Percentiles rank a stretch among this genome's conserved stretches.
Evolutionary conservation across 345 rosid genomes (phyloP).

Genomic region (Murraya koenigii): DNA sequence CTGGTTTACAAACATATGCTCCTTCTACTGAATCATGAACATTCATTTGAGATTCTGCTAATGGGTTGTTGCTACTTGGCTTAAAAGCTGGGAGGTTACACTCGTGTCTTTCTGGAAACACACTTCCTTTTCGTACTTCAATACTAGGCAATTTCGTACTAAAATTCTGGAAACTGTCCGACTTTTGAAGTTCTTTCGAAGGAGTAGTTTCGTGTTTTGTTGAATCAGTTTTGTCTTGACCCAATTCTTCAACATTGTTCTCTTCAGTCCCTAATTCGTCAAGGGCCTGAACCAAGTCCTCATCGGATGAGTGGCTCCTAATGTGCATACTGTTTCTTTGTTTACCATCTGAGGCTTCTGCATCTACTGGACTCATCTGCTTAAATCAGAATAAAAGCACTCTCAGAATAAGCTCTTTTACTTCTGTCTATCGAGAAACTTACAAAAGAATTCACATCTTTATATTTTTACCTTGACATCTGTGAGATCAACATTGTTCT

Average conservation of each 20-base stretch:
- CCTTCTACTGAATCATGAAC: conserved; percentile 43
- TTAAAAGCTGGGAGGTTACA: conserved; percentile 20
- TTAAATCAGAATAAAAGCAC: conserved; percentile 14
- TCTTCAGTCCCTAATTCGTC: conserved; percentile 34
- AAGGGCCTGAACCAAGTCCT: conserved; percentile 32
- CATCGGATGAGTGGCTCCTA: conserved; percentile 65
- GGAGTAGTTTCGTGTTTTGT: conserved; percentile 29
- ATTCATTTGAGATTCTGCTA: conserved; percentile 21
- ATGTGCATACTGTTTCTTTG: conserved; percentile 50
- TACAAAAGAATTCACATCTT: not conserved
- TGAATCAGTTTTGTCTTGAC: conserved; percentile 25
- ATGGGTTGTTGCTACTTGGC: conserved; percentile 11
- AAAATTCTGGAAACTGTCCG: conserved; percentile 18
- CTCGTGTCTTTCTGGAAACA: conserved; percentile 22
- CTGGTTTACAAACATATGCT: conserved; percentile 24
- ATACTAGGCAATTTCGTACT: conserved; percentile 37
- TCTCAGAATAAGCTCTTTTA: conserved; percentile 12
- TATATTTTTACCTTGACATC: conserved; percentile 61
- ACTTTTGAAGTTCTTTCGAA: conserved; percentile 17
- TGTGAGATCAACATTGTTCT: conserved; percentile 72
- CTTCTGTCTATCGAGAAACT: not conserved
- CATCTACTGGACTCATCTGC: conserved; percentile 75
- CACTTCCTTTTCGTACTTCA: conserved; percentile 42
- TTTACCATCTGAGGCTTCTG: conserved; percentile 30
- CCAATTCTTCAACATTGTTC: conserved; percentile 19